Base-by-base conservation (phyloP, 2,329 filamentous ascomycete genomes). In the Hymenoscyphus occultus region DNA sequence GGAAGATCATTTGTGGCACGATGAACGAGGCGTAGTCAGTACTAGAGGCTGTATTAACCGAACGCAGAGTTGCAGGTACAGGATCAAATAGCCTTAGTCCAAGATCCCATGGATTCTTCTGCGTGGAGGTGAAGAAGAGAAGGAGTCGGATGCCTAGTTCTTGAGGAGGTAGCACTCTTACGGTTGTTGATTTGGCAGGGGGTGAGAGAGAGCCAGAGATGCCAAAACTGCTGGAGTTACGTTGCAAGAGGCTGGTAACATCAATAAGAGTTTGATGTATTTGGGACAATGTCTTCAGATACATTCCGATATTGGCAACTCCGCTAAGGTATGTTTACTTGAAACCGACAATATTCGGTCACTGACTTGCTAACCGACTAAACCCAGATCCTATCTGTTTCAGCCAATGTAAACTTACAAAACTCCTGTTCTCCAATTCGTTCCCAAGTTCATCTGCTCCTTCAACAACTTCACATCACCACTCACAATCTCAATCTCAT, bases 241-340 rank as follows among this genome's bases (percentile, higher is more conserved):
- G 0, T 84, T 99, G 14, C 94, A 91, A 0, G 95, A 99, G 79
- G 95, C 94, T 42, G 95, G 95, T 62, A 98, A 98, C 79, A 99
- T 99, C 76, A 99, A 99, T 74, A 93, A 97, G 77, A 96, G 92
- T 74, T 80, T 99, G 74, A 99, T 99, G 95, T 98, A 97, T 76
- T 84, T 99, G 1, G 95, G 95, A 0, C 95, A 98, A 75, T 99
- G 95, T 75, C 84, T 99, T 72, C 94, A 98, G 76, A 94, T 97
- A 83, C 94, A 97, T 76, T 93, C 90, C 66, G 92, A 94, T 71
- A 84, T 88, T 39, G 88, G 89, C 56, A 88, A 83, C 68, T 88
- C 87, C 14, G 86, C 84, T 74, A 94, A 92, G 84, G 90, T 91
- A 81, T 58, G 76, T 73, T 56, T 56, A 56, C 10, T 35, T n/a